Conservation (phyloP, 2,329 filamentous ascomycete genomes). For the Fusarium bulbicola region DNA sequence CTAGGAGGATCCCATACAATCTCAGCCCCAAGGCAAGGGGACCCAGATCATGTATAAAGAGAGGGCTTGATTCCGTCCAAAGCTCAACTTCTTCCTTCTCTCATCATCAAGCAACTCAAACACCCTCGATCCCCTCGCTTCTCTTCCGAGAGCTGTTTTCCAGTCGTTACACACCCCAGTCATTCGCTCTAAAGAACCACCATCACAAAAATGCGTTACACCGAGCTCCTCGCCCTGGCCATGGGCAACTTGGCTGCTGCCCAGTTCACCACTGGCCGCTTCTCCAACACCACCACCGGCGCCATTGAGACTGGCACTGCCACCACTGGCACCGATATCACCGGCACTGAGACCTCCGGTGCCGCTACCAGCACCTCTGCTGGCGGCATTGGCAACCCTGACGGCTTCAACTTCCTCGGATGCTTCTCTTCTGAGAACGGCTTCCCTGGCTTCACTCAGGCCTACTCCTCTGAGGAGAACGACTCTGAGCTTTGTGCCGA, state of each 20-base stretch:
- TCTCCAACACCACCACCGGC: constrained; percentile 13
- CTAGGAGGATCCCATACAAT: constrained; percentile 14
- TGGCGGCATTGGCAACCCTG: constrained; percentile 6
- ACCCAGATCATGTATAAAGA: constrained; percentile 42
- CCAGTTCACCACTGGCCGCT: constrained; percentile 18
- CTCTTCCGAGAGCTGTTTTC: constrained; percentile 41
- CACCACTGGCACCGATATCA: neutral
- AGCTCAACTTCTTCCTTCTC: constrained; percentile 18
- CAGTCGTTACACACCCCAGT: constrained; percentile 39
- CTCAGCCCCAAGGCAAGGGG: constrained; percentile 1
- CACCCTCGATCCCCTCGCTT: constrained; percentile 47
- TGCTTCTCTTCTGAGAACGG: constrained; percentile 42
- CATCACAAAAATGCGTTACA: constrained; percentile 42
- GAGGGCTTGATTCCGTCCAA: constrained; percentile 32
- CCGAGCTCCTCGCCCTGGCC: constrained; percentile 44
- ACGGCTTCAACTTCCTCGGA: constrained; percentile 40
- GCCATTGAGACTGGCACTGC: neutral
- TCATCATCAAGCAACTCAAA: constrained; percentile 36
- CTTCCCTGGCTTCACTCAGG: constrained; percentile 41
- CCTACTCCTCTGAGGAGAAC: constrained; percentile 23
- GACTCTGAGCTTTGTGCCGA: constrained; percentile 33
- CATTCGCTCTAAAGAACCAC: constrained; percentile 38
- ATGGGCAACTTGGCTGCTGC: constrained; percentile 45
- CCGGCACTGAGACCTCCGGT: neutral
- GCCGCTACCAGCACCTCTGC: constrained; percentile 3